Evolutionary conservation across 441 rosid genomes (phyloP).

Genomic region (Erysimum pusillum): DNA sequence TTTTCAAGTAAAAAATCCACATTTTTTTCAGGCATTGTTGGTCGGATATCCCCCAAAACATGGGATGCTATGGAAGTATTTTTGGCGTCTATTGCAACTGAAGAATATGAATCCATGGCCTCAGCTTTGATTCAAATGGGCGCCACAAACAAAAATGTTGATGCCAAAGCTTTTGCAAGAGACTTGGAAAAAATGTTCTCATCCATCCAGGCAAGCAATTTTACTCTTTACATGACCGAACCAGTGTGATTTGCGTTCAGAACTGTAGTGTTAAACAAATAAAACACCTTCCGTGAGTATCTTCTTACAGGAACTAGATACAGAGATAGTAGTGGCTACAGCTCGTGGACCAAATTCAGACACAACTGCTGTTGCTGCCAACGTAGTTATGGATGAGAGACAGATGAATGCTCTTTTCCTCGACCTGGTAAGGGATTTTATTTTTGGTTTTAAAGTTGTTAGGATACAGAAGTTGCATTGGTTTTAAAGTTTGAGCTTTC

Average conservation of each 20-base stretch:
- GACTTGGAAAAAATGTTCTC: slow-evolving; percentile 95
- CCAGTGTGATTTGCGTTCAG: background rate
- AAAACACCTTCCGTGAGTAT: slow-evolving; percentile 16
- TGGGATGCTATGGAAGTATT: slow-evolving; percentile 98
- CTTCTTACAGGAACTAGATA: slow-evolving; percentile 81
- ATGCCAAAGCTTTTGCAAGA: slow-evolving; percentile 82
- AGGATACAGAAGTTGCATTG: slow-evolving; percentile 1
- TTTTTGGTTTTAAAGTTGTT: slow-evolving; percentile 9
- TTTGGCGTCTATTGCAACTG: slow-evolving; percentile 81
- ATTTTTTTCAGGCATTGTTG: slow-evolving; percentile 81
- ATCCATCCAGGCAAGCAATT: slow-evolving; percentile 75
- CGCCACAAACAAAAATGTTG: slow-evolving; percentile 87
- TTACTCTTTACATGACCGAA: slow-evolving; percentile 18
- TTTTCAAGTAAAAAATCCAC: slow-evolving; percentile 34
- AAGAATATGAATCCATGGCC: slow-evolving; percentile 93
- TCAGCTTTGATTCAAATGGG: slow-evolving; percentile 98
- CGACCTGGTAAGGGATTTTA: slow-evolving; percentile 71
- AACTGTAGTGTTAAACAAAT: background rate
- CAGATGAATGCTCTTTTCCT: slow-evolving; percentile 99
- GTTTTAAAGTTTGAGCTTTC: background rate
- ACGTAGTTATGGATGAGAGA: slow-evolving; percentile 84
- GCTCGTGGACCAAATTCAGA: slow-evolving; percentile 71
- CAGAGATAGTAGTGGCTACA: slow-evolving; percentile 87
- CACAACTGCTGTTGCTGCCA: slow-evolving; percentile 90
- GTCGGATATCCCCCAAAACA: slow-evolving; percentile 94